These are phyloP conservation scores for Pythium sp. DNA, from an alignment of 352 stramenopile species.

Conservation along the genomic window DNA sequence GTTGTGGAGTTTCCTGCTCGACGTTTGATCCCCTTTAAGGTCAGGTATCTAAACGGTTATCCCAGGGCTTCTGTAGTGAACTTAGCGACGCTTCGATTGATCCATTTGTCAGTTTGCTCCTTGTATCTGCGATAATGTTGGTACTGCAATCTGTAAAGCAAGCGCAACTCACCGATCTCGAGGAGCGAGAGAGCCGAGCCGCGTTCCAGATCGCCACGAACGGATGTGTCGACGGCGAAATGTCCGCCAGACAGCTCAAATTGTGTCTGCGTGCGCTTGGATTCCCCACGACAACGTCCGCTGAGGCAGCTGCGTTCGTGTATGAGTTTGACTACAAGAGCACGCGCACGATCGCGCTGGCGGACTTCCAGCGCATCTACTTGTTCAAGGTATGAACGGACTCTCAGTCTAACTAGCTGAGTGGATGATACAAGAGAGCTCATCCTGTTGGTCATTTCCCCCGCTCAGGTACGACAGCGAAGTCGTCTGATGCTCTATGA, in stretches of 20 bases:
- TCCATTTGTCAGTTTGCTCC: background rate
- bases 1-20: slow-evolving; percentile 13
- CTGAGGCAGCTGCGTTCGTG: slow-evolving; percentile 29
- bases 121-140: background rate
- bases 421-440: background rate
- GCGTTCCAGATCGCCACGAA: slow-evolving; percentile 25
- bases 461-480: slow-evolving; percentile 22
- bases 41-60: background rate
- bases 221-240: slow-evolving; percentile 6
- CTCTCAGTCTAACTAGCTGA: background rate
- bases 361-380: slow-evolving; percentile 44
- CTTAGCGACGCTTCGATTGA: background rate
- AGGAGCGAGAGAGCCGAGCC: slow-evolving; percentile 25
- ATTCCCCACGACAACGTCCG: slow-evolving; percentile 18
- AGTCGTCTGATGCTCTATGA: slow-evolving; percentile 24
- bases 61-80: background rate
- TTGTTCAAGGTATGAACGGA: slow-evolving; percentile 29
- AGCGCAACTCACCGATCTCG: slow-evolving; percentile 24
- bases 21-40: slow-evolving; percentile 1
- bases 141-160: slow-evolving; percentile 20
- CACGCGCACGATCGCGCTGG: slow-evolving; percentile 25
- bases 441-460: background rate
- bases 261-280: slow-evolving; percentile 30
- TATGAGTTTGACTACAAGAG: slow-evolving; percentile 51
- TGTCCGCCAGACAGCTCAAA: slow-evolving; percentile 33